phyloP scores from a whole-genome alignment of 2,329 filamentous ascomycete species.

The Laburnicola sp. region DNA sequence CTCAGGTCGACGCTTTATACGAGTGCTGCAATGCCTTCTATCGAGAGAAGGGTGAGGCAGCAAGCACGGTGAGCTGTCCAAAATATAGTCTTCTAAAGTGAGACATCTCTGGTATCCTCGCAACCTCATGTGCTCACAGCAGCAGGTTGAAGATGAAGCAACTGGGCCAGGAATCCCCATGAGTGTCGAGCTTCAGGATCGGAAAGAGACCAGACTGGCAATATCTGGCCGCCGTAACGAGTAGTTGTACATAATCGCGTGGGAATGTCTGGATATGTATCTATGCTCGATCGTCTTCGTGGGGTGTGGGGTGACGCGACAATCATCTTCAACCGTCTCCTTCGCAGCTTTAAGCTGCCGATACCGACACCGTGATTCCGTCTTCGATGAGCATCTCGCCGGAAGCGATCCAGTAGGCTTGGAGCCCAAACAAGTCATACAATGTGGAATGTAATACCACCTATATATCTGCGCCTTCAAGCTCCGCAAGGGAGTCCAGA shows the following conservation, averaged over 20 bases:
- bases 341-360: too few relatives aligned
- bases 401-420: too few relatives aligned
- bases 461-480: conserved; percentile 49
- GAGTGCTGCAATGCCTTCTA: conserved; percentile 94
- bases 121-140: conserved; percentile 16
- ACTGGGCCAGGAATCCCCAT: conserved; percentile 52
- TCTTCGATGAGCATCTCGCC: too few relatives aligned
- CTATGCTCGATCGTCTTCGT: too few relatives aligned
- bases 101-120: not conserved
- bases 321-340: too few relatives aligned
- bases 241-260: too few relatives aligned
- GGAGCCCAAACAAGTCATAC: not conserved
- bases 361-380: too few relatives aligned
- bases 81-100: conserved; percentile 73
- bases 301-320: too few relatives aligned
- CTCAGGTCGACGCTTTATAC: conserved; percentile 81
- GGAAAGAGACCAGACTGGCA: not conserved
- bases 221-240: too few relatives aligned
- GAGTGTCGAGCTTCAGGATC: not conserved
- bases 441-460: conserved; percentile 43
- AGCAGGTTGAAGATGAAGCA: conserved; percentile 78
- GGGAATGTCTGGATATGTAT: too few relatives aligned
- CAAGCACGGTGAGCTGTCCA: conserved; percentile 80
- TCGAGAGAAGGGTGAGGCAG: conserved; percentile 72
- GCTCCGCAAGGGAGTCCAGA: conserved; percentile 54